Evolutionary conservation across 164 flowering plant species (phyloP), one percentile per base, ranked within the genome.

Genomic region (Warburgia ugandensis): DNA sequence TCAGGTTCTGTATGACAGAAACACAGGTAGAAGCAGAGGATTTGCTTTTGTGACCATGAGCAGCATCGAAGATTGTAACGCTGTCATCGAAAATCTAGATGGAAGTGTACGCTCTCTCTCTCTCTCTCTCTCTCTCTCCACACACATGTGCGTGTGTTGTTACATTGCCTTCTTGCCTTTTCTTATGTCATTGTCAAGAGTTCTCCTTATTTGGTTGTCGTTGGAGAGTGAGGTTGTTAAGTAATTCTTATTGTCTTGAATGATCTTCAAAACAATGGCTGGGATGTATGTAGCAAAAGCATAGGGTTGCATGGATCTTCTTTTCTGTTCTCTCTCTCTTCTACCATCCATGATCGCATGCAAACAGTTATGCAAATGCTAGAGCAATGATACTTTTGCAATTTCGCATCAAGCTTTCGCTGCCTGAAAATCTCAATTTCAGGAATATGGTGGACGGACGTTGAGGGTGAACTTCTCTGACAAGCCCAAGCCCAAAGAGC

Each of bases 1-100:
- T 45, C 37, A 91, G 96, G 97, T 87, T 54, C 86, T 92, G 9
- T 87, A 92, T 49, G 67, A 92, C 37, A 67, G 83, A 50, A 64
- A 73, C 6, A 78, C 94, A 1, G 96, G 98, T 53, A 78, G 63
- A 68, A 85, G 95, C 63, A 73, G 96, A 75, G 98, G 98, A 21
- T 92, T 85, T 59, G 96, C 90, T 46, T 92, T 92, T 55, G 98
- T 87, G 61, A 81, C 95, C n/a, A 92, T 92, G 98, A 87, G 90
- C 59, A 85, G 68, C 54, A 39, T 80, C 12, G 94, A 87, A 65
- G 98, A 92, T 61, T 72, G 78, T 54, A 69, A 83, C n/a, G 55
- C 63, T 2, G 90, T 92, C 43, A 77, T 92, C 22, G 55, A 81
- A 61, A 87, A 87, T 65, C 88, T 92, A 9, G 88, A 85, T 63